Evolutionary conservation across 768 basidiomycete species (phyloP).

Genomic region (Pilatotrama ljubarskyi): DNA sequence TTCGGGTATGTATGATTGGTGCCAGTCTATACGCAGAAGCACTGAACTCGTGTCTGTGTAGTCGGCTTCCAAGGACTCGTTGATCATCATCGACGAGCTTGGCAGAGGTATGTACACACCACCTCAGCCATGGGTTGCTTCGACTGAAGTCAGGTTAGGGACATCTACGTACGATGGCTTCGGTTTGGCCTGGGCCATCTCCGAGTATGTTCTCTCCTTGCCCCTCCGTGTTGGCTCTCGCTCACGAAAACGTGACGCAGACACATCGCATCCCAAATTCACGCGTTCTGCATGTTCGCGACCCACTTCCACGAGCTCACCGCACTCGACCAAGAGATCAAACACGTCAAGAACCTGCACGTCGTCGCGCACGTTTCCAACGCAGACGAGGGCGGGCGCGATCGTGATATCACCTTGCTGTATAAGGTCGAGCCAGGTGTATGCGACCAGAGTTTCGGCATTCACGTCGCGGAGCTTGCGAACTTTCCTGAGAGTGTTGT

Average conservation of each 20-base stretch:
- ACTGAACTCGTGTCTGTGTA: conserved; percentile 32
- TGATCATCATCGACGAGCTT: conserved; percentile 97
- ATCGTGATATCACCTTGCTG: conserved; percentile 78
- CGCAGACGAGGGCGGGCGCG: conserved; percentile 43
- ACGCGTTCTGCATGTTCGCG: conserved; percentile 94
- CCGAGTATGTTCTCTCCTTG: conserved; percentile 61
- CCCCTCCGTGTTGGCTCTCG: background rate
- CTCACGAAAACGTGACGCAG: conserved; percentile 39
- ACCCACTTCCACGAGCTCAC: conserved; percentile 99
- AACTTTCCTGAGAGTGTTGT: conserved; percentile 96
- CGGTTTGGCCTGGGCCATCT: conserved; percentile 97
- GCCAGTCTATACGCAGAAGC: background rate
- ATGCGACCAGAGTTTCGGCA: conserved; percentile 97
- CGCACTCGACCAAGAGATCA: conserved; percentile 79
- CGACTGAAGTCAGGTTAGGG: conserved; percentile 44
- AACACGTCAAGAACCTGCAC: conserved; percentile 91
- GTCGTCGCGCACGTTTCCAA: conserved; percentile 89
- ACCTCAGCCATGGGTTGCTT: background rate
- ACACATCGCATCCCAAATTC: conserved; percentile 89
- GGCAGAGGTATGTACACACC: conserved; percentile 62
- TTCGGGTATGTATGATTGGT: conserved; percentile 56
- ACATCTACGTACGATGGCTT: conserved; percentile 98
- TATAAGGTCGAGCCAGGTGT: conserved; percentile 81
- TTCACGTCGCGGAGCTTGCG: conserved; percentile 95
- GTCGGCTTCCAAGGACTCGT: conserved; percentile 89